Percentiles rank a stretch among this genome's conserved stretches.
Evolutionary conservation across 192 early-diverging fungal genomes (phyloP).

Genomic region (Entomortierella beljakovae): DNA sequence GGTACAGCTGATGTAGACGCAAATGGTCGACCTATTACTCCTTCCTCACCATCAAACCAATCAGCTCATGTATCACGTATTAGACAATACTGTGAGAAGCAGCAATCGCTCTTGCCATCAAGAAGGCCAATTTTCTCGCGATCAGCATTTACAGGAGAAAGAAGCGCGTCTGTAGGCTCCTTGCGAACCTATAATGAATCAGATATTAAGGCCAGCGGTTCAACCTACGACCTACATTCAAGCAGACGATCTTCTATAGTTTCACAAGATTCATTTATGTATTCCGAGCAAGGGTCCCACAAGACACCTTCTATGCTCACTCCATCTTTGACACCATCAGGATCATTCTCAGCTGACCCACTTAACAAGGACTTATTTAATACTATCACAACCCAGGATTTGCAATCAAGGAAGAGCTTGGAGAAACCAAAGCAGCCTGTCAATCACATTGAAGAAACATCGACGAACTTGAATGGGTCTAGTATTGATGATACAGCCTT

Average conservation of each 20-base stretch:
- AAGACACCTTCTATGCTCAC: conserved; percentile 23
- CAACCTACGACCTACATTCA: conserved; percentile 17
- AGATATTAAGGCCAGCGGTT: conserved; percentile 2
- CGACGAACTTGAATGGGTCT: not conserved
- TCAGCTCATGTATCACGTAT: conserved; percentile 40
- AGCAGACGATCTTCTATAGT: conserved; percentile 50
- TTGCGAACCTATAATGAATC: conserved; percentile 15
- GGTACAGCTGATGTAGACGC: not conserved
- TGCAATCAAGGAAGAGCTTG: not conserved
- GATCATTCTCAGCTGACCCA: conserved; percentile 22
- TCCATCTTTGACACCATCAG: conserved; percentile 36
- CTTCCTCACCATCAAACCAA: conserved; percentile 33
- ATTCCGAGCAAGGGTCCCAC: conserved; percentile 39
- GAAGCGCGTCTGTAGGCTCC: conserved; percentile 23
- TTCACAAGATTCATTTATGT: conserved; percentile 49
- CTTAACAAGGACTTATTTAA: conserved; percentile 5
- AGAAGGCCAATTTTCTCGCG: conserved; percentile 49
- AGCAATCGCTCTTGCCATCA: conserved; percentile 41
- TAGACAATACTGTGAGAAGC: conserved; percentile 51
- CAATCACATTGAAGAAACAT: not conserved
- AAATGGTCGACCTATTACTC: conserved; percentile 8
- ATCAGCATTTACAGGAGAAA: conserved; percentile 32
- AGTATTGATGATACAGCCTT: not conserved
- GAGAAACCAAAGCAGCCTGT: not conserved
- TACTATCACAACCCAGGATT: not conserved